Base-by-base conservation (phyloP, 805 yeast species). In the Yamadazyma ubonensis region DNA sequence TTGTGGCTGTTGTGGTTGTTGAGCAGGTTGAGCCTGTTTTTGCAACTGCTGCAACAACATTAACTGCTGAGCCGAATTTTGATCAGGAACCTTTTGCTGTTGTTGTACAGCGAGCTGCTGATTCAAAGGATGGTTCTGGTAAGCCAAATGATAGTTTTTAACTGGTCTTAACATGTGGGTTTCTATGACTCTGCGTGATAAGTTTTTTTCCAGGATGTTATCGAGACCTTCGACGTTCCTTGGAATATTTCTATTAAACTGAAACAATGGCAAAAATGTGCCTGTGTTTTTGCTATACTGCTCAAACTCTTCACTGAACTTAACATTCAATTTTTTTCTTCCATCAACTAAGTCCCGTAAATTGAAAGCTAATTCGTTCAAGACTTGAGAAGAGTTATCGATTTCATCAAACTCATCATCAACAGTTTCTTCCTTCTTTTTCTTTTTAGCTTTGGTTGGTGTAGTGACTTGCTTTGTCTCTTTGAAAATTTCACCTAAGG, bases 351-450 rank as follows among this genome's bases (percentile, higher is more conserved):
- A 59, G 15, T 48, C 60, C 53, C 53, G 65, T 47, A 79, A 61
- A 19, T 62, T 55, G 18, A 67, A 64, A 20, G 76, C 55, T 17
- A 76, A 67, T 27, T 72, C 71, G 34, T 75, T 79, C 44, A 77
- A 60, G 44, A 76, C 75, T 38, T 63, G 59, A 4, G 65, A 59
- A 4, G 80, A 76, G 25, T 70, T 58, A 23, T 63, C 61, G 23
- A 34, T 26, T 45, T 73, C 76, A 38, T 71, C 75, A 44, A 64
- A 60, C 39, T 73, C 68, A 25, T 75, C 81, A 56, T 75, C 80
- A 8, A 71, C 65, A 43, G 66, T 57, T 30, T 54, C 61, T 39
- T 60, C 56, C 23, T 64, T 55, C 35, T 63, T 62, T 30, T 44
- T 40, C 22, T 33, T 41, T 11, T 23, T 23, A 11, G 39, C 33